Base-by-base conservation (phyloP, 2,329 filamentous ascomycete genomes). In the Colletotrichum echinochloae region DNA sequence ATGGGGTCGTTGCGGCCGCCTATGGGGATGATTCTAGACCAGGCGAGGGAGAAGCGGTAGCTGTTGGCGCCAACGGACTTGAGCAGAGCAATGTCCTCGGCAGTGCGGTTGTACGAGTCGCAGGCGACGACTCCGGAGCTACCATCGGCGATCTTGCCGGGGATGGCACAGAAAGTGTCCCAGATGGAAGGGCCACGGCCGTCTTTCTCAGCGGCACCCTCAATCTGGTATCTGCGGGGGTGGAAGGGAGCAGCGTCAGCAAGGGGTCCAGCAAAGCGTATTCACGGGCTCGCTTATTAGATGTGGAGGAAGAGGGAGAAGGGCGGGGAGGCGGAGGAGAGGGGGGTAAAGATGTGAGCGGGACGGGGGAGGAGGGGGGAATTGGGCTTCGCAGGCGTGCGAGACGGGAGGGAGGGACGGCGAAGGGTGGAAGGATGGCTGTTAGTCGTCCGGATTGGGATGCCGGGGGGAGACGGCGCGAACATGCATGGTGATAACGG, bases 31-130 rank as follows among this genome's bases (percentile, higher is more conserved):
- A 97, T 91, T 72, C 94, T 91, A 30, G 92, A 90, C 92, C 91
- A 97, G 26, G 93, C 93, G 73, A 97, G 85, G 59, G 93, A 96
- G 83, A 97, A 97, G 60, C 94, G 92, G 83, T 97, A 97, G 46
- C 89, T 89, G 76, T 88, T 89, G 68, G 93, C 89, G 64, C 93
- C 92, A 33, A 92, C 87, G 60, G 87, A 83, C 83, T 94, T 94
- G 74, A 97, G 85, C 44, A 97, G 87, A 14, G 86, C 88, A 77
- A 97, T 93, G 78, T 97, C 94, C 77, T 94, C 89, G 48, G 84
- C 85, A 60, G 90, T 93, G 63, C 91, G 90, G 82, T 95, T 91
- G 85, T 97, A 97, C 35, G 92, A 95, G 83, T 97, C 93, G 82
- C 94, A 97, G 46, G 94, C 94, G 52, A 93, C 88, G 61, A 89